phyloP scores from a whole-genome alignment of 805 yeast species.

The Debaryomyces hansenii region DNA sequence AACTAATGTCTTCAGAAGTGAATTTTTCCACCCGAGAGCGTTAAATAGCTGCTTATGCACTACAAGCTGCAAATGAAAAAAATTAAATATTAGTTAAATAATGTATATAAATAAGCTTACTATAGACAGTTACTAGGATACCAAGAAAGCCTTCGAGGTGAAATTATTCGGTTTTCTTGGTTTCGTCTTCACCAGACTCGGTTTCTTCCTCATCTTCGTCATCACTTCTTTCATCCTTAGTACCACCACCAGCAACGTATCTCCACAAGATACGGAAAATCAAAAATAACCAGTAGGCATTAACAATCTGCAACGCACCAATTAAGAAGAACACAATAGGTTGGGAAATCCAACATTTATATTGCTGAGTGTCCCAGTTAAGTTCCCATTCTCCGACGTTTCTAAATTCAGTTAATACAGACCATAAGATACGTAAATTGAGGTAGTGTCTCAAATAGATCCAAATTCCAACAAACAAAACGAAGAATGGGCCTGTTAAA shows the following conservation, averaged over 20 bases:
- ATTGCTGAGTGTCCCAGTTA: conserved; percentile 88
- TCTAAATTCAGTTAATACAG: conserved; percentile 80
- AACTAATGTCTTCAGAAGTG: not conserved
- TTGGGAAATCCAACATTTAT: conserved; percentile 94
- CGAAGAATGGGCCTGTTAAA: conserved; percentile 62
- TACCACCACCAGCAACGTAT: conserved; percentile 55
- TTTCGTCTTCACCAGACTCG: conserved; percentile 11
- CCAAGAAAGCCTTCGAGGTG: not conserved
- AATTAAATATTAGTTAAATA: not conserved
- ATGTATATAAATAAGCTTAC: not conserved
- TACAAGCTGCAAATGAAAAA: not conserved
- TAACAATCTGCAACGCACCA: conserved; percentile 79
- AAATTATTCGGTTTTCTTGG: conserved; percentile 14
- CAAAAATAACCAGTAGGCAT: conserved; percentile 83
- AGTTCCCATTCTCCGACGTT: conserved; percentile 80
- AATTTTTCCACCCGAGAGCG: not conserved
- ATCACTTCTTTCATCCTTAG: conserved; percentile 84
- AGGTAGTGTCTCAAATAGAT: conserved; percentile 84
- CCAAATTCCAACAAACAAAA: conserved; percentile 75
- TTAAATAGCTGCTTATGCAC: not conserved
- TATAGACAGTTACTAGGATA: not conserved
- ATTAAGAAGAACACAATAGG: conserved; percentile 81
- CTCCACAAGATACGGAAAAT: conserved; percentile 78
- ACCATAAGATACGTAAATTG: conserved; percentile 78
- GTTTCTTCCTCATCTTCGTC: conserved; percentile 58